phyloP scores from a whole-genome alignment of 2,329 filamentous ascomycete species.

The Pyrenophora seminiperda region DNA sequence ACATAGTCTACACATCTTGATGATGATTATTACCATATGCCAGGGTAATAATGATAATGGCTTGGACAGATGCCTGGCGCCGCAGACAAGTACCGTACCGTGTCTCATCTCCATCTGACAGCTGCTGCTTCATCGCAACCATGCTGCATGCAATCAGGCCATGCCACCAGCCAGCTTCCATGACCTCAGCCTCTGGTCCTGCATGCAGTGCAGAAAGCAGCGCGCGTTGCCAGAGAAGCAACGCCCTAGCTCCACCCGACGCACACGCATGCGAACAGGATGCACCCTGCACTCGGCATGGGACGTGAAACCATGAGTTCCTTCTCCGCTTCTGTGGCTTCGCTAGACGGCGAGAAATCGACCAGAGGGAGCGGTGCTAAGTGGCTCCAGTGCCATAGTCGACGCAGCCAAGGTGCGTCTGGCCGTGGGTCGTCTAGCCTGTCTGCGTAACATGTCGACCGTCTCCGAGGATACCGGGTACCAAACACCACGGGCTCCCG shows the following conservation, averaged over 20 bases:
- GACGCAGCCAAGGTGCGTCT: background rate
- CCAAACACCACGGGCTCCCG: slow-evolving; percentile 18
- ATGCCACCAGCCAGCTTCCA: background rate
- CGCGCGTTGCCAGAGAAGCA: slow-evolving; percentile 33
- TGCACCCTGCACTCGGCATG: slow-evolving; percentile 26
- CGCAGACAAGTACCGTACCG: background rate
- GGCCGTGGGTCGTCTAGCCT: slow-evolving; percentile 13
- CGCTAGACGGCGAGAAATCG: slow-evolving; percentile 22
- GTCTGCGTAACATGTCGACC: slow-evolving; percentile 29
- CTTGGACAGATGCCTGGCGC: background rate
- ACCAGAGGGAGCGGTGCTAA: slow-evolving; percentile 10
- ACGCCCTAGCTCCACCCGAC: slow-evolving; percentile 24
- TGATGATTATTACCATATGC: too few species aligned
- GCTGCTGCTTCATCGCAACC: slow-evolving; percentile 18
- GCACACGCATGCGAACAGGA: slow-evolving; percentile 26
- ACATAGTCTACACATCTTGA: too few species aligned
- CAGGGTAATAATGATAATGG: too few species aligned
- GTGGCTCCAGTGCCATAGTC: background rate
- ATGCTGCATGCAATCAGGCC: too few species aligned
- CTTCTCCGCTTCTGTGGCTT: slow-evolving; percentile 29
- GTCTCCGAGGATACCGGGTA: slow-evolving; percentile 36
- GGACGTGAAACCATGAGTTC: slow-evolving; percentile 34
- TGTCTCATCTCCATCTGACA: slow-evolving; percentile 17
- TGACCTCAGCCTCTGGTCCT: slow-evolving; percentile 17
- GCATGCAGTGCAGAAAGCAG: slow-evolving; percentile 19